These are phyloP conservation scores for Xylaria venustula DNA, from an alignment of 495 filamentous ascomycete species.

Conservation along the genomic window DNA sequence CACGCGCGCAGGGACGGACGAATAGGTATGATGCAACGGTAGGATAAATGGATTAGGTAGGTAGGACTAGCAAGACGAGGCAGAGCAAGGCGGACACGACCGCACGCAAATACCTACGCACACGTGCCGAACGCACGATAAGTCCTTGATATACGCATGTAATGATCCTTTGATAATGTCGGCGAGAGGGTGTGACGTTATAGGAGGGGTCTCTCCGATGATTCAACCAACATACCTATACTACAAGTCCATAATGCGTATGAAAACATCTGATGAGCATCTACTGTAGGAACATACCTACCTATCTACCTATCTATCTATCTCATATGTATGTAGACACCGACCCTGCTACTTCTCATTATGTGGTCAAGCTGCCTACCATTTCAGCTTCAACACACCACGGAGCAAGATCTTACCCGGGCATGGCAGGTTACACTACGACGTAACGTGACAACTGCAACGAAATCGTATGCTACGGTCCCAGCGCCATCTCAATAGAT, in stretches of 20 bases:
- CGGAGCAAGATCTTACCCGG: neutral
- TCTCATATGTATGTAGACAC: too few species aligned
- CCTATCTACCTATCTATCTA: too few species aligned
- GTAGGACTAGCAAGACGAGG: constrained; percentile 9
- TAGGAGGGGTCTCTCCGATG: too few species aligned
- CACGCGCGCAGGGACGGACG: neutral
- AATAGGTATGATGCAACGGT: neutral
- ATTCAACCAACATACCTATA: too few species aligned
- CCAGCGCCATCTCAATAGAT: neutral
- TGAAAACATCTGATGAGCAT: too few species aligned
- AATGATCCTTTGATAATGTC: neutral
- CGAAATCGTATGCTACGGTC: neutral
- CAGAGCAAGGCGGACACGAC: neutral
- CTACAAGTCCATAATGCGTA: too few species aligned
- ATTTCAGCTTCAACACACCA: neutral
- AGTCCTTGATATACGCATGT: neutral
- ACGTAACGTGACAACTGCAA: constrained; percentile 7
- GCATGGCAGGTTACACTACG: neutral
- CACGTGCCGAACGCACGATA: neutral
- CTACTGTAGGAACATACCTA: too few species aligned
- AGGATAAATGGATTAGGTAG: neutral
- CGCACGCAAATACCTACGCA: too few species aligned
- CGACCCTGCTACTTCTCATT: too few species aligned
- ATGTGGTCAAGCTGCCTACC: too few species aligned
- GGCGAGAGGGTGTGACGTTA: neutral